These are phyloP conservation scores for Endoconidiophora polonica DNA, from an alignment of 2,329 filamentous ascomycete genomes.

Conservation along the genomic window DNA sequence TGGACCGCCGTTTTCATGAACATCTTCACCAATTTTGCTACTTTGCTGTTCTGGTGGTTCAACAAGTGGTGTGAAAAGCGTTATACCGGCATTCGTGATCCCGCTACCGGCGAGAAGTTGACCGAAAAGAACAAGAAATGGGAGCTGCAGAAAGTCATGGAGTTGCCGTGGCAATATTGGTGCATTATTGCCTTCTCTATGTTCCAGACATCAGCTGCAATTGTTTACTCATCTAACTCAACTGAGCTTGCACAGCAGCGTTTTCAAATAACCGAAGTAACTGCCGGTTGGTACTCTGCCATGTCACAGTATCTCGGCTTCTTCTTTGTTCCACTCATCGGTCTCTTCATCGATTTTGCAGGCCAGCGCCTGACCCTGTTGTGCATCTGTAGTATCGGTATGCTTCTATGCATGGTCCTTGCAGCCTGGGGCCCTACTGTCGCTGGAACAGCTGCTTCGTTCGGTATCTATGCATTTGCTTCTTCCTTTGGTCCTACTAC, in stretches of 20 bases:
- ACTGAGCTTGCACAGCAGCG: slow-evolving; percentile 45
- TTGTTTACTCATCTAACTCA: slow-evolving; percentile 38
- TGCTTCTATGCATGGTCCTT: slow-evolving; percentile 35
- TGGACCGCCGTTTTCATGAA: slow-evolving; percentile 49
- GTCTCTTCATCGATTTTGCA: slow-evolving; percentile 37
- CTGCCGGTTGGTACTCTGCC: slow-evolving; percentile 43
- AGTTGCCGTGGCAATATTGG: slow-evolving; percentile 45
- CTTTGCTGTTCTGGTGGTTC: slow-evolving; percentile 37
- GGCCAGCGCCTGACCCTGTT: slow-evolving; percentile 38
- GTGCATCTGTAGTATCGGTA: slow-evolving; percentile 32
- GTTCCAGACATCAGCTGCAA: slow-evolving; percentile 39
- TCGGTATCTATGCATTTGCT: slow-evolving; percentile 42
- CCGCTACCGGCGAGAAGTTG: slow-evolving; percentile 40
- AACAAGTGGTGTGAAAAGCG: slow-evolving; percentile 31
- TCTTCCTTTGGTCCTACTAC: slow-evolving; percentile 37
- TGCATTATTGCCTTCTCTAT: slow-evolving; percentile 35
- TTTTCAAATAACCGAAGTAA: slow-evolving; percentile 36
- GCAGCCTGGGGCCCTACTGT: slow-evolving; percentile 33
- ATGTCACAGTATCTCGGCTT: slow-evolving; percentile 38
- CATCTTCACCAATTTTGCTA: slow-evolving; percentile 41
- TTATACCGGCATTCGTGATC: slow-evolving; percentile 32
- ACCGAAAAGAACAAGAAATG: slow-evolving; percentile 43
- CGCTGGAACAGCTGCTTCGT: slow-evolving; percentile 38
- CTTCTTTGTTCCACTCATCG: slow-evolving; percentile 39
- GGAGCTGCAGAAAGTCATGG: slow-evolving; percentile 36